Conservation (phyloP, 129 eudicot species). For the Escallonia rubra region DNA sequence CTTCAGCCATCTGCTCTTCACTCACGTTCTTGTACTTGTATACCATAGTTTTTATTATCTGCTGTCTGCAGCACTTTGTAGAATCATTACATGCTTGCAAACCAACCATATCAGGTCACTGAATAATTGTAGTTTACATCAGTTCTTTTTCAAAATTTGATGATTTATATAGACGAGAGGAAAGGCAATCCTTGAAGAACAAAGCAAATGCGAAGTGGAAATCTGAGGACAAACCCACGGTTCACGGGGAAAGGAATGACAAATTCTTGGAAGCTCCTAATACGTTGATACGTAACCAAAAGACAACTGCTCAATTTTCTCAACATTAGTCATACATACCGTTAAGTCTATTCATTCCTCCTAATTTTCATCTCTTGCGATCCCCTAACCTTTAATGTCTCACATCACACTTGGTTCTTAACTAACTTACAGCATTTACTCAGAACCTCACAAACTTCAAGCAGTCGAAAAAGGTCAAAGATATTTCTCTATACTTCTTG, state of each 20-base stretch:
- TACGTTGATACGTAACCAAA: constrained; percentile 3
- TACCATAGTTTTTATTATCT: too few species aligned
- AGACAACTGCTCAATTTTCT: constrained; percentile 2
- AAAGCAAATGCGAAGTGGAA: too few species aligned
- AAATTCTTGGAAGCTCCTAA: constrained; percentile 12
- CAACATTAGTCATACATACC: constrained; percentile 21
- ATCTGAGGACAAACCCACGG: neutral
- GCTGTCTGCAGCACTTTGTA: neutral
- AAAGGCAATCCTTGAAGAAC: too few species aligned
- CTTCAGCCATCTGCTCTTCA: neutral
- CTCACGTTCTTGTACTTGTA: neutral
- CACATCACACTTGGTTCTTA: constrained; percentile 7
- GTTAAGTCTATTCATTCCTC: constrained; percentile 3
- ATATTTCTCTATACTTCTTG: constrained; percentile 37
- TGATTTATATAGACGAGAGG: too few species aligned
- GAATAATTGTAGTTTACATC: neutral
- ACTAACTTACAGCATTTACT: constrained; percentile 1
- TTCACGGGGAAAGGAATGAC: constrained; percentile 1
- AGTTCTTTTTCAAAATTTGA: too few species aligned
- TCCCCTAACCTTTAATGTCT: constrained; percentile 9
- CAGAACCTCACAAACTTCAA: neutral
- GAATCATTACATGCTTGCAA: neutral
- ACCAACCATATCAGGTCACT: neutral
- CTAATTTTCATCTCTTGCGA: constrained; percentile 8
- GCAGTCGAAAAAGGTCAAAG: neutral